phyloP scores from a whole-genome alignment of 2,329 filamentous ascomycete species.

The Colletotrichum melonis region DNA sequence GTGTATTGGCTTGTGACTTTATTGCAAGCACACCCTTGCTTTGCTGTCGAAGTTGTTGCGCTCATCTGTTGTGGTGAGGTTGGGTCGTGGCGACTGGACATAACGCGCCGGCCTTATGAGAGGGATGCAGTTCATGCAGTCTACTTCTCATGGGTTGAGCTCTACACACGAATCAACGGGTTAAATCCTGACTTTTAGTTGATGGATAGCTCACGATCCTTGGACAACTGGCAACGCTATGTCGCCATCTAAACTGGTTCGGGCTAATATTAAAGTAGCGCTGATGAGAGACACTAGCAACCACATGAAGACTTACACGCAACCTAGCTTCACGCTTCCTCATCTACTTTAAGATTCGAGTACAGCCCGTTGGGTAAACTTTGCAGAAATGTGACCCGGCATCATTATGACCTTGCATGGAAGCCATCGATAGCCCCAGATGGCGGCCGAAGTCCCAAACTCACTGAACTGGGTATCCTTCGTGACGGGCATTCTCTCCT shows the following conservation, averaged over 20 bases:
- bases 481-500: constrained; percentile 29
- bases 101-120: not conserved
- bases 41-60: not conserved
- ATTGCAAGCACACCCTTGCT: constrained; percentile 1
- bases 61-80: not conserved
- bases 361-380: not conserved
- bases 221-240: constrained; percentile 34
- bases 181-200: not conserved
- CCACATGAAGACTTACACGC: constrained; percentile 11
- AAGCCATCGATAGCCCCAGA: not conserved
- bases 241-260: not conserved
- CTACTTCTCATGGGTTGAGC: not conserved
- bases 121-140: not conserved
- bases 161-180: not conserved
- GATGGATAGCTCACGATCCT: not conserved
- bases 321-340: not conserved
- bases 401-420: not conserved
- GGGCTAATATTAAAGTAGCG: constrained; percentile 1
- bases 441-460: constrained; percentile 28
- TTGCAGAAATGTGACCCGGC: not conserved
- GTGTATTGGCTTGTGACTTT: not conserved
- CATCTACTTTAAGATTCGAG: constrained; percentile 3
- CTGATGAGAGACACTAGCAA: constrained; percentile 15
- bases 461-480: constrained; percentile 33
- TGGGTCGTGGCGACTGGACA: not conserved